Conservation (phyloP, 495 filamentous ascomycete genomes). For the Podospora conica region DNA sequence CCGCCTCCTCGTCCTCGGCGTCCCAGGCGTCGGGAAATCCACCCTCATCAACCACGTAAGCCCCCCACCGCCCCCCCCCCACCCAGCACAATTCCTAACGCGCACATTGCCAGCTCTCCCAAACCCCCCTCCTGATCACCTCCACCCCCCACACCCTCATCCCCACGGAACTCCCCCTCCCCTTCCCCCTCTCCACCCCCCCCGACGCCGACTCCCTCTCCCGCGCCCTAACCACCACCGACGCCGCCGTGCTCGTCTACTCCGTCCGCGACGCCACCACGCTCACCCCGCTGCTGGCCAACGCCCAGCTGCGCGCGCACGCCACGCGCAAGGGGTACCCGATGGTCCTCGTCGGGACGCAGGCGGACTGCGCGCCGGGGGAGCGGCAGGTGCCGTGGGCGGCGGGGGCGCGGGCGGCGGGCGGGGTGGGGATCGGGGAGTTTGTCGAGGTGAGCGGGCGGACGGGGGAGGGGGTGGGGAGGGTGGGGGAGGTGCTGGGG, state of each 20-base stretch:
- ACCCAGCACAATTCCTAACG: background rate
- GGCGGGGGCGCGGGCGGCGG: slow-evolving; percentile 24
- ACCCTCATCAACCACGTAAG: slow-evolving; percentile 36
- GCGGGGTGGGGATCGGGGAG: slow-evolving; percentile 7
- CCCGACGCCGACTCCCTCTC: slow-evolving; percentile 25
- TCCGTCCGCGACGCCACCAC: slow-evolving; percentile 30
- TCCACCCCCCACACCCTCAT: slow-evolving; percentile 29
- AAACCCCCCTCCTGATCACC: slow-evolving; percentile 27
- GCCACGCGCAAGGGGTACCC: slow-evolving; percentile 18
- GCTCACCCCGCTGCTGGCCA: slow-evolving; percentile 20
- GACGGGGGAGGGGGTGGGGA: background rate
- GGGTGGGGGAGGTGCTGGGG: background rate
- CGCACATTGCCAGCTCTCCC: slow-evolving; percentile 4
- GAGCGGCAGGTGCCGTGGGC: slow-evolving; percentile 24
- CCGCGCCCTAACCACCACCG: slow-evolving; percentile 35
- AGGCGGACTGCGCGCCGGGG: slow-evolving; percentile 24
- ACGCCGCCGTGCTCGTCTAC: slow-evolving; percentile 38
- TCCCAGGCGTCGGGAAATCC: slow-evolving; percentile 38
- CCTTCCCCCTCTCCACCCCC: slow-evolving; percentile 27
- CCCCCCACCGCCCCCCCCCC: background rate
- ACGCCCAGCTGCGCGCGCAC: background rate
- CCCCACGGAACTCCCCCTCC: slow-evolving; percentile 35
- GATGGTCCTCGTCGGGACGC: slow-evolving; percentile 35
- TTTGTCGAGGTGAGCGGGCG: background rate
- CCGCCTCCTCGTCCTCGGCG: slow-evolving; percentile 37